phyloP scores from a whole-genome alignment of 2,329 filamentous ascomycete genomes.

The Cercospora berteroae region DNA sequence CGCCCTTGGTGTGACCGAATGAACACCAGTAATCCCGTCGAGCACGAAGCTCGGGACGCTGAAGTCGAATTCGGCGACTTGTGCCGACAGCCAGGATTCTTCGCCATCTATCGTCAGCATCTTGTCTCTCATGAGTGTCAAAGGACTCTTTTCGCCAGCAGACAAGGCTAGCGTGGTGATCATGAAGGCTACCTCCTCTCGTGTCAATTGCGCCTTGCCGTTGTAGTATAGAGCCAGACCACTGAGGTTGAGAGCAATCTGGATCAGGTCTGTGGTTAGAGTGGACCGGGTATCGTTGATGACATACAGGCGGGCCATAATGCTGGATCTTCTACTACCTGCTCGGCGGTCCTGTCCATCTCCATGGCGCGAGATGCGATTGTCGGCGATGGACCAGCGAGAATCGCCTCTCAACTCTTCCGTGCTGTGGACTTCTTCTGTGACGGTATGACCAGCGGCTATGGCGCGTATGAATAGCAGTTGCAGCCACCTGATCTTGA shows the following conservation, averaged over 20 bases:
- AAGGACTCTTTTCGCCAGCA: slow-evolving; percentile 6
- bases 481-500: not conserved
- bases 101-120: not conserved
- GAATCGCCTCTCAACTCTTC: not conserved
- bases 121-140: not conserved
- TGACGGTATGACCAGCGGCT: not conserved
- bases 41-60: not conserved
- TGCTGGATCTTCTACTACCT: slow-evolving; percentile 1
- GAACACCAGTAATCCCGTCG: not conserved
- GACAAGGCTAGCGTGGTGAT: not conserved
- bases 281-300: slow-evolving; percentile 6
- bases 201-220: not conserved
- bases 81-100: not conserved
- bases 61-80: not conserved
- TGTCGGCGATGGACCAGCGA: slow-evolving; percentile 1
- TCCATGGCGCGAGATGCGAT: slow-evolving; percentile 2
- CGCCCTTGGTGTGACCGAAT: not conserved
- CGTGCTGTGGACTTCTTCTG: not conserved
- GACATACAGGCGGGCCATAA: slow-evolving; percentile 9
- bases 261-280: not conserved
- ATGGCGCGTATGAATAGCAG: not conserved
- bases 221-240: not conserved
- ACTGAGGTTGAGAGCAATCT: slow-evolving; percentile 4
- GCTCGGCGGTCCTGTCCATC: not conserved
- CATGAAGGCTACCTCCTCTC: not conserved